A percentile compares a stretch with the other conserved stretches of the same genome.
Conservation (phyloP, 768 basidiomycete species). For the Mycena sanguinolenta region DNA sequence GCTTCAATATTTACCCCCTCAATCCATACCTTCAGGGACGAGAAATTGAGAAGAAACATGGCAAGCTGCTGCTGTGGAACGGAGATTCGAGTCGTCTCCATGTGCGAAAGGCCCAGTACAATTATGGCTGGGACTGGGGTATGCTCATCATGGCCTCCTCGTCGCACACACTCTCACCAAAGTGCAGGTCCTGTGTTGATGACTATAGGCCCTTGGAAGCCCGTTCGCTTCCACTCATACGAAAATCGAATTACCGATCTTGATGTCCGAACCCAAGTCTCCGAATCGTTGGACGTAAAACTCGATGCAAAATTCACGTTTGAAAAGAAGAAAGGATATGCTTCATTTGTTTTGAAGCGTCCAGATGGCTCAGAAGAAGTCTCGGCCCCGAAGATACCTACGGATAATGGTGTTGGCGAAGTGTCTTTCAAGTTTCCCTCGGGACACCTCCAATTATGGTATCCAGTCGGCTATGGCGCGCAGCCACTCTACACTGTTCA, state of each 20-base stretch:
- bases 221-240: conserved; percentile 80
- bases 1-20: not conserved
- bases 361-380: conserved; percentile 62
- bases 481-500: conserved; percentile 83
- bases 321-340: conserved; percentile 52
- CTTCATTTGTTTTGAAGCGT: conserved; percentile 63
- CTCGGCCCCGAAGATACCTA: conserved; percentile 51
- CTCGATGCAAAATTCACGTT: conserved; percentile 62
- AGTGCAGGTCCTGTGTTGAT: conserved; percentile 75
- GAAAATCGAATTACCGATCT: conserved; percentile 73
- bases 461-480: conserved; percentile 84
- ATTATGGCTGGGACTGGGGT: conserved; percentile 94
- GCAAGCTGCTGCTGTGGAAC: conserved; percentile 82
- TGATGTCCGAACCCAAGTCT: conserved; percentile 70
- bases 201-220: conserved; percentile 86
- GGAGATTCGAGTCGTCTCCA: conserved; percentile 92
- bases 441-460: conserved; percentile 85
- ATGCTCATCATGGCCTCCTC: no score
- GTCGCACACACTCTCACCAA: no score
- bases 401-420: conserved; percentile 52
- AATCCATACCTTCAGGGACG: conserved; percentile 64
- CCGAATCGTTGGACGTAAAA: conserved; percentile 65
- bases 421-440: conserved; percentile 63
- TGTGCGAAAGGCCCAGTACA: conserved; percentile 92
- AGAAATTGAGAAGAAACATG: conserved; percentile 75